These are phyloP conservation scores for Globisporangium emineosum DNA, from an alignment of 352 stramenopile genomes.

Conservation along the genomic window DNA sequence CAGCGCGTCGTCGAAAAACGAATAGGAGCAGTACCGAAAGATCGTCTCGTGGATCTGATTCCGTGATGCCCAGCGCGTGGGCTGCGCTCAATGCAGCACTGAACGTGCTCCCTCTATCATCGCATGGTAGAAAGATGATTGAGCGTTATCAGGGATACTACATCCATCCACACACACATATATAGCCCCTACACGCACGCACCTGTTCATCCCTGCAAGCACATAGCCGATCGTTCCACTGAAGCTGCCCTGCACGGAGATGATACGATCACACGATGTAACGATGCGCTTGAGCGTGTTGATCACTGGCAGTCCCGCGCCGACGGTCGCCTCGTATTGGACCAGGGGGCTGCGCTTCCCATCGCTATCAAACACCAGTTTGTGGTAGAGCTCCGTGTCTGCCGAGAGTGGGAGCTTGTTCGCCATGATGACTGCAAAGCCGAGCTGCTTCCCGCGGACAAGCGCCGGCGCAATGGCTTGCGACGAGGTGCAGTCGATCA, in stretches of 20 bases:
- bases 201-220: constrained; percentile 34
- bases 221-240: constrained; percentile 68
- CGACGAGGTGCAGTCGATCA: constrained; percentile 32
- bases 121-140: neutral
- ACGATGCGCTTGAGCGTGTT: constrained; percentile 46
- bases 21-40: constrained; percentile 23
- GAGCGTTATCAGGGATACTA: neutral
- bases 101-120: constrained; percentile 37
- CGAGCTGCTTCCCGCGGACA: constrained; percentile 18
- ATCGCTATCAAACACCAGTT: constrained; percentile 21
- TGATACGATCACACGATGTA: constrained; percentile 43
- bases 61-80: constrained; percentile 54
- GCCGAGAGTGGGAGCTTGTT: constrained; percentile 55
- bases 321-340: constrained; percentile 57
- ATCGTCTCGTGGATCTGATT: constrained; percentile 68
- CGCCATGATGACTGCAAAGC: constrained; percentile 35
- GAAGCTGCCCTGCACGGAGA: constrained; percentile 47
- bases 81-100: constrained; percentile 42
- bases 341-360: constrained; percentile 20
- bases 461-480: constrained; percentile 18
- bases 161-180: neutral
- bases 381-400: constrained; percentile 29
- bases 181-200: neutral
- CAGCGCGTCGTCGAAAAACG: too few relatives aligned
- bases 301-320: constrained; percentile 61